Evolutionary conservation across 23 red algal genomes (phyloP).

Genomic region (Chondrus crispus): DNA sequence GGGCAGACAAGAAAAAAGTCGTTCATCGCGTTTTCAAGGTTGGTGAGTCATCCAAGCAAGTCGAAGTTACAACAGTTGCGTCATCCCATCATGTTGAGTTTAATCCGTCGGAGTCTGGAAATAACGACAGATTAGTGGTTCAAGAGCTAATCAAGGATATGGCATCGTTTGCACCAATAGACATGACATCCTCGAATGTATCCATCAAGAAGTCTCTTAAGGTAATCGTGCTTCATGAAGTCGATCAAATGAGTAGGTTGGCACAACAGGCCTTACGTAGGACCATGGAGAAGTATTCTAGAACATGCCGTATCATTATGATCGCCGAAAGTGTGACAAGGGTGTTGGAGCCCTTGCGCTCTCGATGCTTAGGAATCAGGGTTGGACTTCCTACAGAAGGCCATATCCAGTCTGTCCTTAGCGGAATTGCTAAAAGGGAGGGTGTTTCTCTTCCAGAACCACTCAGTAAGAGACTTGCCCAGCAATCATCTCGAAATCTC

Average conservation of each 20-base stretch:
- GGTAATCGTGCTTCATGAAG: constrained; percentile 92
- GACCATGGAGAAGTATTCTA: constrained; percentile 97
- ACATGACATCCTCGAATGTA: background rate
- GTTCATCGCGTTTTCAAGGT: constrained; percentile 85
- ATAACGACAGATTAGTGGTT: constrained; percentile 82
- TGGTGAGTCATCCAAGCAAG: constrained; percentile 62
- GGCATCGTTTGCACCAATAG: constrained; percentile 76
- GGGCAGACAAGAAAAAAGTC: constrained; percentile 79
- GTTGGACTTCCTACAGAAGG: constrained; percentile 56
- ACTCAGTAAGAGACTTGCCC: constrained; percentile 21
- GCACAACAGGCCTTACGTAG: constrained; percentile 95
- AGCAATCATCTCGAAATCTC: constrained; percentile 52
- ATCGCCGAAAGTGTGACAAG: constrained; percentile 78
- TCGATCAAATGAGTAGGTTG: constrained; percentile 79
- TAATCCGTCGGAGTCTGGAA: constrained; percentile 92
- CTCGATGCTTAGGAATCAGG: constrained; percentile 82
- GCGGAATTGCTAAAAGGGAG: constrained; percentile 49
- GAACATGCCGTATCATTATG: constrained; percentile 90
- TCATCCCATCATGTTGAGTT: constrained; percentile 94
- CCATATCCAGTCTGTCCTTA: constrained; percentile 55
- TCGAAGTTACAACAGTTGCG: constrained; percentile 87
- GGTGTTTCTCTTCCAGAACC: constrained; percentile 40
- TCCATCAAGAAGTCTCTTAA: constrained; percentile 55
- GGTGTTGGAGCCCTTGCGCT: constrained; percentile 89
- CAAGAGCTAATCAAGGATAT: constrained; percentile 99